Percentiles rank a stretch among this genome's conserved stretches.
Conservation (phyloP, 495 filamentous ascomycete species). For the Aspergillus asperescens region DNA sequence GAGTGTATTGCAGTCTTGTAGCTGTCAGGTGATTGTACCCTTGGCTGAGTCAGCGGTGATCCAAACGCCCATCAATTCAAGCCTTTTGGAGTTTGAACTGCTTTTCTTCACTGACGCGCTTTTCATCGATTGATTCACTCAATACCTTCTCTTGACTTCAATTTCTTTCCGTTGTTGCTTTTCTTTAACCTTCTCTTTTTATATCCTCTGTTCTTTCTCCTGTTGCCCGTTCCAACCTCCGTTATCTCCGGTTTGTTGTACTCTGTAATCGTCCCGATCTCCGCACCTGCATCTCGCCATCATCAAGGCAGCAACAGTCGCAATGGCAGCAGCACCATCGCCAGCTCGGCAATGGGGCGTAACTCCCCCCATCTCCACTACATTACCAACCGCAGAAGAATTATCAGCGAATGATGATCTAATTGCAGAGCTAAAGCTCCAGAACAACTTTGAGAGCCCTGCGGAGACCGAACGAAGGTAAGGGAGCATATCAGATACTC, state of each 20-base stretch:
- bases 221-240: neutral
- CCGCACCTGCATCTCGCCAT: constrained; percentile 15
- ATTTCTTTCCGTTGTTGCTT: neutral
- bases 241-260: neutral
- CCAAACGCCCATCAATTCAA: constrained; percentile 2
- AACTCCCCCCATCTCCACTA: constrained; percentile 75
- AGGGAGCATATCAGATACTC: constrained; percentile 5
- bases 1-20: too few species aligned
- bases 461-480: constrained; percentile 77
- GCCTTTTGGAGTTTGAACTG: neutral
- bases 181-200: neutral
- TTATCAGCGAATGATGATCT: constrained; percentile 69
- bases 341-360: constrained; percentile 64
- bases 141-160: constrained; percentile 7
- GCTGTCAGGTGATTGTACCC: constrained; percentile 10
- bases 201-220: constrained; percentile 1
- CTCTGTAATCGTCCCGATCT: constrained; percentile 9
- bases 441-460: constrained; percentile 84
- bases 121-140: constrained; percentile 7
- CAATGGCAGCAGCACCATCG: constrained; percentile 43
- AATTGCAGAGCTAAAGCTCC: constrained; percentile 68
- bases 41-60: constrained; percentile 15
- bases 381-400: constrained; percentile 68
- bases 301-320: constrained; percentile 33
- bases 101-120: constrained; percentile 6